phyloP scores from a whole-genome alignment of 805 yeast species.

The Saccharomycopsis microspora region DNA sequence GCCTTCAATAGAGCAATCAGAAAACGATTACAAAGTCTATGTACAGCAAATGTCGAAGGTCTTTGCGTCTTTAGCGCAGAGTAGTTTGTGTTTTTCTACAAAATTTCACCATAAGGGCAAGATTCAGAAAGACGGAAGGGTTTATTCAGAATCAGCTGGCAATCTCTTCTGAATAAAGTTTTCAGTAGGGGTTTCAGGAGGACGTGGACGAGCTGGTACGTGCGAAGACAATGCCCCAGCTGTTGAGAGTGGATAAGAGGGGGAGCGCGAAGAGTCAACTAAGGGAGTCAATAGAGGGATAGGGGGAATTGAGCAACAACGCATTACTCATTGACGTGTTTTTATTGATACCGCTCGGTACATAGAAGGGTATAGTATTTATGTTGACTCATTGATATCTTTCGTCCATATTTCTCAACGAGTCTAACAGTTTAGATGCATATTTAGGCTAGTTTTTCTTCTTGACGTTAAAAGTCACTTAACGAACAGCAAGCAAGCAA shows the following conservation, averaged over 20 bases:
- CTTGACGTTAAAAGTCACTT: too few species aligned
- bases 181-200: slow-evolving; percentile 18
- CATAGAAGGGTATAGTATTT: too few species aligned
- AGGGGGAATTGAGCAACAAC: neutral
- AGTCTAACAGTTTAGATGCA: neutral
- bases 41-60: slow-evolving; percentile 39
- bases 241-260: slow-evolving; percentile 33
- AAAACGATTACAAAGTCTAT: slow-evolving; percentile 47
- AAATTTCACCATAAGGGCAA: slow-evolving; percentile 59
- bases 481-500: too few species aligned
- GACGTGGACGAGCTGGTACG: slow-evolving; percentile 39
- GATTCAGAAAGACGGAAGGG: slow-evolving; percentile 21
- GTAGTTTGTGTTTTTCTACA: slow-evolving; percentile 51
- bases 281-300: slow-evolving; percentile 11
- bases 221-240: slow-evolving; percentile 54
- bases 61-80: slow-evolving; percentile 42
- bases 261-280: neutral
- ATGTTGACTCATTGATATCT: neutral
- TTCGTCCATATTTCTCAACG: neutral
- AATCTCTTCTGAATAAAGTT: slow-evolving; percentile 3
- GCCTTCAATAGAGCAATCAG: slow-evolving; percentile 50
- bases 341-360: too few species aligned
- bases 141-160: slow-evolving; percentile 1
- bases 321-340: neutral
- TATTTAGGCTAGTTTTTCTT: too few species aligned